phyloP scores from a whole-genome alignment of 306 rosid genomes.

The Arachis hypogaea region DNA sequence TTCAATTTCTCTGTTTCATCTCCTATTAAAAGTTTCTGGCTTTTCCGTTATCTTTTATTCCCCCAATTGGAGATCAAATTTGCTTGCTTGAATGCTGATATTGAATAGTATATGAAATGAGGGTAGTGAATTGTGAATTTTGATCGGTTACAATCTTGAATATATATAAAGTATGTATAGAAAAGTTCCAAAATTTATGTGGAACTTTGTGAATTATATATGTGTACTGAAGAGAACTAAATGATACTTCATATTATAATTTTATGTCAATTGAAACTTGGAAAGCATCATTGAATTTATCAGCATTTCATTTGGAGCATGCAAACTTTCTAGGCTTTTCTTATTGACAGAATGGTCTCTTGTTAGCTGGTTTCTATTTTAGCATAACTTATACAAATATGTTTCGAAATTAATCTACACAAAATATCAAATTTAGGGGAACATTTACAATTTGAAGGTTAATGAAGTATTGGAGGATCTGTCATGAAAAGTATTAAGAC shows the following conservation, averaged over 20 bases:
- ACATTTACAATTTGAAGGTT: not conserved
- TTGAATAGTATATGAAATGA: not conserved
- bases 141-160: not conserved
- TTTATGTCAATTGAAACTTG: not conserved
- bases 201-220: not conserved
- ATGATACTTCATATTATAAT: not conserved
- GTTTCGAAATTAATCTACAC: conserved; percentile 10
- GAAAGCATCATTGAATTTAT: too few species aligned
- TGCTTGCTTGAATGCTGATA: not conserved
- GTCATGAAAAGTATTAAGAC: conserved; percentile 32
- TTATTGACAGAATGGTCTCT: too few species aligned
- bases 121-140: not conserved
- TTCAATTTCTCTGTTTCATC: not conserved
- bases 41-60: not conserved
- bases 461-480: conserved; percentile 32
- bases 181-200: not conserved
- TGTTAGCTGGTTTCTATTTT: too few species aligned
- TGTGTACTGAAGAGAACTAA: not conserved
- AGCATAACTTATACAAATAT: not conserved
- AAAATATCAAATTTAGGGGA: not conserved
- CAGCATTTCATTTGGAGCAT: too few species aligned
- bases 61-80: not conserved
- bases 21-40: not conserved
- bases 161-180: not conserved
- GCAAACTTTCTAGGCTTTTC: too few species aligned